A percentile compares a stretch with the other conserved stretches of the same genome.
phyloP scores from a whole-genome alignment of 495 filamentous ascomycete species.

The Staphylotrichum longicolle region DNA sequence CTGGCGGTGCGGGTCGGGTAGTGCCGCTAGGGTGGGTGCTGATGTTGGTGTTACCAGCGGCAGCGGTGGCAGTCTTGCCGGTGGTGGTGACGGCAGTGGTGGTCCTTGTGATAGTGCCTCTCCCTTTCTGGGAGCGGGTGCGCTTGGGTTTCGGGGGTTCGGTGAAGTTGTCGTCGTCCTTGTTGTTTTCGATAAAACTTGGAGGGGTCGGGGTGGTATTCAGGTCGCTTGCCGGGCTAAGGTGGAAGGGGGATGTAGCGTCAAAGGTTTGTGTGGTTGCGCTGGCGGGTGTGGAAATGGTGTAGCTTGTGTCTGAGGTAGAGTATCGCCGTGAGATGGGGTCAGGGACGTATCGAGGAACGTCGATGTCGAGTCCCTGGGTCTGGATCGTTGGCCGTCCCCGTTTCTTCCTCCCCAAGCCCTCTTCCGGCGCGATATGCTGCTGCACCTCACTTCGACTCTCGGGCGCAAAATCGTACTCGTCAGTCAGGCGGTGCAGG shows the following conservation, averaged over 20 bases:
- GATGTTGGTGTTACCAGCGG: too few species aligned
- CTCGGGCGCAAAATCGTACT: too few species aligned
- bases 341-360: not conserved
- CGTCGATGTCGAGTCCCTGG: not conserved
- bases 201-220: not conserved
- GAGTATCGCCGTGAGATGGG: not conserved
- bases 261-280: not conserved
- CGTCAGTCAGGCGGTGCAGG: too few species aligned
- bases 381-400: not conserved
- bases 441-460: too few species aligned
- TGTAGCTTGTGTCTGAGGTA: not conserved
- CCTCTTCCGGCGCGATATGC: not conserved
- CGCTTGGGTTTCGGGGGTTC: not conserved
- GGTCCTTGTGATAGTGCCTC: not conserved
- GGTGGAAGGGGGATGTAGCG: not conserved
- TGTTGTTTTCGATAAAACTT: not conserved
- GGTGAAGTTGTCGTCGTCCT: not conserved
- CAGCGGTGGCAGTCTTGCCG: too few species aligned
- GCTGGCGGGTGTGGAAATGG: not conserved
- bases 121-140: too few species aligned
- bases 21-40: not conserved
- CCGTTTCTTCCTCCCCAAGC: not conserved
- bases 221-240: not conserved
- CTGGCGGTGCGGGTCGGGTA: not conserved
- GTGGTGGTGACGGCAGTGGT: not conserved